Conservation (phyloP, 2,329 filamentous ascomycete species). For the Coleophoma crateriformis region DNA sequence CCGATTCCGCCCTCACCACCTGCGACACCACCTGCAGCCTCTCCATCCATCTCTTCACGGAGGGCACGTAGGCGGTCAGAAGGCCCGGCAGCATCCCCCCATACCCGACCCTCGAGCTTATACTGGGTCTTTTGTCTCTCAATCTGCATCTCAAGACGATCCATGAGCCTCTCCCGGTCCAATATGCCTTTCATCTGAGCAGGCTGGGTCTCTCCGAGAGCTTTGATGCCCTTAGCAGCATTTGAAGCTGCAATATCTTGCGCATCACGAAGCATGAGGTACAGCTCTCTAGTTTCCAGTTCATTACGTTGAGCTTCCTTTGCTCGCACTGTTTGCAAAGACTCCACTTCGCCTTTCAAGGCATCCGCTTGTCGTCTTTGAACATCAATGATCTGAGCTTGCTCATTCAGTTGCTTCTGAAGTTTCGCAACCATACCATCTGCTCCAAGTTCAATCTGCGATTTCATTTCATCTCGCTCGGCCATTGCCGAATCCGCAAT, state of each 20-base stretch:
- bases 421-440: constrained; percentile 90
- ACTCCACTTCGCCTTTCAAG: constrained; percentile 83
- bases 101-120: constrained; percentile 90
- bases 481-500: constrained; percentile 94
- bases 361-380: constrained; percentile 81
- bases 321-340: constrained; percentile 76
- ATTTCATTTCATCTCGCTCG: constrained; percentile 90
- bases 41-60: constrained; percentile 88
- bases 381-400: constrained; percentile 83
- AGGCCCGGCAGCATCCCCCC: constrained; percentile 76
- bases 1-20: constrained; percentile 35
- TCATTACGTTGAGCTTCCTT: constrained; percentile 94
- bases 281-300: constrained; percentile 90
- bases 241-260: constrained; percentile 92
- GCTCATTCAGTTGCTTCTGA: constrained; percentile 91
- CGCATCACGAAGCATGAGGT: constrained; percentile 96
- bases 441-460: constrained; percentile 82
- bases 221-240: constrained; percentile 52
- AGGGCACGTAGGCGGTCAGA: constrained; percentile 89
- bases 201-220: constrained; percentile 58
- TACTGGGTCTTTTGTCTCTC: constrained; percentile 97
- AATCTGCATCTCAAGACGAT: constrained; percentile 88
- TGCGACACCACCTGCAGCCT: constrained; percentile 37
- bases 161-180: constrained; percentile 88
- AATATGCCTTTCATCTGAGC: constrained; percentile 85